These are phyloP conservation scores for Blastomyces percursus DNA, from an alignment of 2,329 filamentous ascomycete species.

Conservation along the genomic window DNA sequence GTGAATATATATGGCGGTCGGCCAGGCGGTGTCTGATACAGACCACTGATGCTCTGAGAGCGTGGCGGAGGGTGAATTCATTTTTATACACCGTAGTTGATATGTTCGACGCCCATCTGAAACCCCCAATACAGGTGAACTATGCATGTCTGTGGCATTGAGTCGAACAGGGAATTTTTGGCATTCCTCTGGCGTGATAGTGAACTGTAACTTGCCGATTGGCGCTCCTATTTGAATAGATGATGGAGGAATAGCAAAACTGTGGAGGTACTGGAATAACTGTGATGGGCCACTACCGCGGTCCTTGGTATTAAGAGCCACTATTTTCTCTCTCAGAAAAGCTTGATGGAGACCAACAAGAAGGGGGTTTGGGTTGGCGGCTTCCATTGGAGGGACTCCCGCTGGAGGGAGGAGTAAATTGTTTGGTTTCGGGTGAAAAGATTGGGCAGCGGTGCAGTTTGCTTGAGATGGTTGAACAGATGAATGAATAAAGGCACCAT, in stretches of 20 bases:
- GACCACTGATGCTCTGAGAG: slow-evolving; percentile 49
- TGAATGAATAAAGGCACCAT: neutral
- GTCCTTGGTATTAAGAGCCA: neutral
- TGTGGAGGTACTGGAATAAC: slow-evolving; percentile 29
- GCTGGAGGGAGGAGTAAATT: slow-evolving; percentile 27
- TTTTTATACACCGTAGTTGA: slow-evolving; percentile 57
- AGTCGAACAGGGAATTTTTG: slow-evolving; percentile 25
- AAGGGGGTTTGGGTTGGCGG: slow-evolving; percentile 35
- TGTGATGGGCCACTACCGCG: slow-evolving; percentile 11
- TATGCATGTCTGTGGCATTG: slow-evolving; percentile 11
- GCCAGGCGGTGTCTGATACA: slow-evolving; percentile 57
- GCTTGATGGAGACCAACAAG: slow-evolving; percentile 48
- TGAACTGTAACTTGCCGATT: slow-evolving; percentile 27
- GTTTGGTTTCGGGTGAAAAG: neutral
- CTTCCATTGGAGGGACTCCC: slow-evolving; percentile 25
- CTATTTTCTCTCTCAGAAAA: slow-evolving; percentile 33
- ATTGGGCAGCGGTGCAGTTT: neutral
- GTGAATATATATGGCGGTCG: slow-evolving; percentile 54
- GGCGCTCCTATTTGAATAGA: slow-evolving; percentile 19
- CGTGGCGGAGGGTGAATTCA: slow-evolving; percentile 22
- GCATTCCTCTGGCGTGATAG: slow-evolving; percentile 22
- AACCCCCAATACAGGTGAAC: slow-evolving; percentile 25
- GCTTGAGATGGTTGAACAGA: neutral
- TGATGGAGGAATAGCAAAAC: slow-evolving; percentile 23
- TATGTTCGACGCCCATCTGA: slow-evolving; percentile 49